These are phyloP conservation scores for Nyctanthes arbortristis DNA, from an alignment of 257 asterid genomes.

Conservation along the genomic window DNA sequence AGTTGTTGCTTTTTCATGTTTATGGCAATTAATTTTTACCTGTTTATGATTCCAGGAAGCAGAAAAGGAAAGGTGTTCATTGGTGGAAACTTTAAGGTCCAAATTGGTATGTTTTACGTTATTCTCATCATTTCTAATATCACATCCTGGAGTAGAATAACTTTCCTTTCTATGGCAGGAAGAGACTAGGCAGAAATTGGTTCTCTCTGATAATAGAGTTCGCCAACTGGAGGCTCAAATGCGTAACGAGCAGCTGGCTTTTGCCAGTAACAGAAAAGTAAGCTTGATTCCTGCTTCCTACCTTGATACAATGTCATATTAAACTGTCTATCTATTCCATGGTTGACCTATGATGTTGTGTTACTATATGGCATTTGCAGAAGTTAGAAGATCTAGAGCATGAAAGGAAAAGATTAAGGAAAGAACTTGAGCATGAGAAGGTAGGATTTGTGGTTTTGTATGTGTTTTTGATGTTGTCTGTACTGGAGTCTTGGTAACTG, in stretches of 20 bases:
- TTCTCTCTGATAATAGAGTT: slow-evolving; percentile 82
- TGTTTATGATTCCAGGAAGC: slow-evolving; percentile 57
- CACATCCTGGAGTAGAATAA: slow-evolving; percentile 16
- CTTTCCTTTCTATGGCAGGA: slow-evolving; percentile 46
- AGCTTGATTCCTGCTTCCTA: slow-evolving; percentile 15
- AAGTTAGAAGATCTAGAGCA: slow-evolving; percentile 81
- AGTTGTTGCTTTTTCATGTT: slow-evolving; percentile 16
- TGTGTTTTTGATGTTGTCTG: no score
- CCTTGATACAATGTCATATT: background rate
- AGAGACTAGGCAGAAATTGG: slow-evolving; percentile 86
- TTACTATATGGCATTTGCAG: slow-evolving; percentile 36
- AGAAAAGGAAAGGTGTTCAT: slow-evolving; percentile 74
- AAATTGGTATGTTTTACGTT: slow-evolving; percentile 66
- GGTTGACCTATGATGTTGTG: slow-evolving; percentile 22
- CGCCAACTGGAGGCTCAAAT: slow-evolving; percentile 85
- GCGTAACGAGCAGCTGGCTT: slow-evolving; percentile 69
- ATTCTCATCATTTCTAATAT: slow-evolving; percentile 16
- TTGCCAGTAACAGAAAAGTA: slow-evolving; percentile 65
- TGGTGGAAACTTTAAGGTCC: slow-evolving; percentile 79
- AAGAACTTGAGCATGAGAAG: slow-evolving; percentile 92
- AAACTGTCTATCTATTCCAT: slow-evolving; percentile 17
- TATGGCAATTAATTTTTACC: slow-evolving; percentile 8
- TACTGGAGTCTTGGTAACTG: no score
- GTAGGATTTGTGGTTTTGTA: slow-evolving; percentile 51
- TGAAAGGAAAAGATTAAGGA: slow-evolving; percentile 60